Evolutionary conservation across 2,329 filamentous ascomycete genomes (phyloP).

Genomic region (Ophiostoma himal-ulmi): DNA sequence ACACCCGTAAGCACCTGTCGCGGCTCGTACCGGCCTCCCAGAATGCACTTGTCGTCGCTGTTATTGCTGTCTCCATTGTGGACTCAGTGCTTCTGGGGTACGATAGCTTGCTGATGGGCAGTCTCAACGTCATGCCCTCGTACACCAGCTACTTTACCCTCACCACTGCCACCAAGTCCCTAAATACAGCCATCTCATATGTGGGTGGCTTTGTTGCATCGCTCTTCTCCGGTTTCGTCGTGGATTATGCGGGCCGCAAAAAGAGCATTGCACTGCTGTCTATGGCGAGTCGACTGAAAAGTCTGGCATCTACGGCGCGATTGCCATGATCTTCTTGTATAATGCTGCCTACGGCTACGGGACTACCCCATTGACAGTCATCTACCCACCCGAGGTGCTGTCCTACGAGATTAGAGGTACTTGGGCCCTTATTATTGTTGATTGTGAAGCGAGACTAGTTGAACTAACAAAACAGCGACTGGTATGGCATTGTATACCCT

Average conservation of each 20-base stretch:
- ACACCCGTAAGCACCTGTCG: not conserved
- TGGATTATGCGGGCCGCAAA: conserved; percentile 62
- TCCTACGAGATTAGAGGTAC: conserved; percentile 8
- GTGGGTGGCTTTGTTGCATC: conserved; percentile 17
- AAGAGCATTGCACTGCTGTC: conserved; percentile 51
- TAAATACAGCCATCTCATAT: conserved; percentile 28
- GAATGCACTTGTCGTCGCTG: not conserved
- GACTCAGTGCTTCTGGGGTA: conserved; percentile 28
- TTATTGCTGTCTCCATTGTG: conserved; percentile 2
- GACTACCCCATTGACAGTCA: conserved; percentile 31
- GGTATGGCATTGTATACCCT: conserved; percentile 6
- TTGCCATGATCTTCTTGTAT: conserved; percentile 21
- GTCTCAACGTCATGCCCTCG: conserved; percentile 32
- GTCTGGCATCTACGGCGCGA: conserved; percentile 8
- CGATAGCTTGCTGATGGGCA: conserved; percentile 34
- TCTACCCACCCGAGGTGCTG: conserved; percentile 25
- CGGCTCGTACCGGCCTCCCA: not conserved
- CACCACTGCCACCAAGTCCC: conserved; percentile 30
- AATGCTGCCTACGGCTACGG: conserved; percentile 35
- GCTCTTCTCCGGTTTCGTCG: conserved; percentile 15
- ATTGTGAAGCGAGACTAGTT: not conserved
- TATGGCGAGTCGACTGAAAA: conserved; percentile 11
- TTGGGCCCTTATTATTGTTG: not conserved
- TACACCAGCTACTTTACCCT: conserved; percentile 32
- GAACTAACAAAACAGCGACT: not conserved